These are phyloP conservation scores for Blastomyces parvus DNA, from an alignment of 2,329 filamentous ascomycete genomes.

Conservation along the genomic window DNA sequence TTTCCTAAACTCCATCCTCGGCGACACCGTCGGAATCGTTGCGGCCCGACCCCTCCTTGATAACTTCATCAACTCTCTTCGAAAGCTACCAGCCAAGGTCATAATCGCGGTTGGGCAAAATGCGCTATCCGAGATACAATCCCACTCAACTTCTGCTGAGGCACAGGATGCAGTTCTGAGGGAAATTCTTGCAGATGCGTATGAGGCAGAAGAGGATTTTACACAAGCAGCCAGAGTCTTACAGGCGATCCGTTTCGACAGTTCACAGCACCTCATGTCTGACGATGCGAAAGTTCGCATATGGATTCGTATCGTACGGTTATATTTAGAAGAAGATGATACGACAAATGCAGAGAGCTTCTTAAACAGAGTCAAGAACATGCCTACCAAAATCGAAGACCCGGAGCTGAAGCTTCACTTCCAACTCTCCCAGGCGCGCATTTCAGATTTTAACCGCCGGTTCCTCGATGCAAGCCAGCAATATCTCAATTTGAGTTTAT, in stretches of 20 bases:
- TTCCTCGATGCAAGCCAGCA: conserved; percentile 81
- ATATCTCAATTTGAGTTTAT: conserved; percentile 80
- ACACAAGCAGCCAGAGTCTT: conserved; percentile 66
- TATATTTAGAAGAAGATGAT: conserved; percentile 91
- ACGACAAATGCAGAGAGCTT: conserved; percentile 74
- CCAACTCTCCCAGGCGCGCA: conserved; percentile 81
- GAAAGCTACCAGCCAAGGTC: conserved; percentile 46
- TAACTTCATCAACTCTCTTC: conserved; percentile 56
- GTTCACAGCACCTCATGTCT: conserved; percentile 72
- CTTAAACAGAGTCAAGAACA: conserved; percentile 89
- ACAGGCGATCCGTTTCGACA: conserved; percentile 78
- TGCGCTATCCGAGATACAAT: conserved; percentile 57
- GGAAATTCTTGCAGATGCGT: conserved; percentile 70
- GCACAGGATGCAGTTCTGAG: conserved; percentile 73
- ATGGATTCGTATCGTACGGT: conserved; percentile 89
- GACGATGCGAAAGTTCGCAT: conserved; percentile 72
- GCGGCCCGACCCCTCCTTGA: conserved; percentile 61
- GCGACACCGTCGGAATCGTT: conserved; percentile 64
- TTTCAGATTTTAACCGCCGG: conserved; percentile 78
- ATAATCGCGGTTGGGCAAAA: conserved; percentile 68
- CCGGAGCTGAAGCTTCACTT: conserved; percentile 72
- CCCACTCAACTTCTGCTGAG: conserved; percentile 65
- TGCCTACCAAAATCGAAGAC: conserved; percentile 60
- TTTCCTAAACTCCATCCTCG: conserved; percentile 60
- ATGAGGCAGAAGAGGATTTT: conserved; percentile 76